Evolutionary conservation across 2,329 filamentous ascomycete genomes (phyloP).

Genomic region (Penicillium thymicola): DNA sequence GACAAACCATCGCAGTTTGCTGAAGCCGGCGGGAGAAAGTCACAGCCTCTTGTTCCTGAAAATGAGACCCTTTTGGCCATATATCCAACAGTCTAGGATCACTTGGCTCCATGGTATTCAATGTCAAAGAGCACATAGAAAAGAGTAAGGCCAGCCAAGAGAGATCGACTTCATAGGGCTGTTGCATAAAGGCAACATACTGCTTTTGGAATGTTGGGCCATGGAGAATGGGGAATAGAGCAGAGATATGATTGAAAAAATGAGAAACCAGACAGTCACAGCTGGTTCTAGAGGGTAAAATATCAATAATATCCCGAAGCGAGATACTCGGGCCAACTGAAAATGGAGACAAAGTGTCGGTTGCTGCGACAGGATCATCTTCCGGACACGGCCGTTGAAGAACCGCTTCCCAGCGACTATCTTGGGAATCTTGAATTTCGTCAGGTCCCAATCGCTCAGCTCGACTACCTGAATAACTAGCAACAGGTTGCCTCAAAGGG

Average conservation of each 20-base stretch:
- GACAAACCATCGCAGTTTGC: conserved; percentile 25
- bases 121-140: conserved; percentile 22
- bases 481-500: neutral
- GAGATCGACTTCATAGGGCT: conserved; percentile 18
- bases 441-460: neutral
- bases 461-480: neutral
- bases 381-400: conserved; percentile 1
- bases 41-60: neutral
- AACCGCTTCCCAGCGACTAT: neutral
- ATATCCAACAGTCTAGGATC: conserved; percentile 22
- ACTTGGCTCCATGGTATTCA: conserved; percentile 23
- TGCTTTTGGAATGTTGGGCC: conserved; percentile 30
- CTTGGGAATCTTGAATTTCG: neutral
- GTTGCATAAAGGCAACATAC: conserved; percentile 21
- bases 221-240: conserved; percentile 30
- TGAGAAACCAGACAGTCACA: conserved; percentile 19
- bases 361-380: neutral
- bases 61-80: neutral
- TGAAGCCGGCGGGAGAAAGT: conserved; percentile 8
- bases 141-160: conserved; percentile 32
- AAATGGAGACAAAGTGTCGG: conserved; percentile 7
- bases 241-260: conserved; percentile 13
- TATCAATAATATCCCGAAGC: conserved; percentile 7
- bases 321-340: conserved; percentile 10
- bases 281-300: conserved; percentile 9